These are phyloP conservation scores for Aspergillus amoenus DNA, from an alignment of 2,329 filamentous ascomycete genomes.

Conservation along the genomic window DNA sequence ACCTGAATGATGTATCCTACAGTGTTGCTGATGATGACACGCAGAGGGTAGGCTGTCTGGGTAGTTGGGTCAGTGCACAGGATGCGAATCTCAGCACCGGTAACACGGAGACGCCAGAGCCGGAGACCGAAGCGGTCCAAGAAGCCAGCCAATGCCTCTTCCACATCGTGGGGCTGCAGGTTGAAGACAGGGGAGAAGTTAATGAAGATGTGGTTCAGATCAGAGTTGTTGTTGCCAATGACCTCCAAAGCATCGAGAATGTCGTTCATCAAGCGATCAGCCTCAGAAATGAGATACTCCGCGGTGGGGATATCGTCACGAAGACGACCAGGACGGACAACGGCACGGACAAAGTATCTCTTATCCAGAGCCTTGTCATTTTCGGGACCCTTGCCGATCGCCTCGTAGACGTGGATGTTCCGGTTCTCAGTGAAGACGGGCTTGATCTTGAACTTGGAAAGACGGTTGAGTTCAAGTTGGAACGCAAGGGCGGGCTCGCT, in stretches of 20 bases:
- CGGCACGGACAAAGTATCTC: conserved; percentile 96
- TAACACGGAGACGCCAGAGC: conserved; percentile 93
- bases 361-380: conserved; percentile 71
- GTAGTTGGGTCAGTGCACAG: conserved; percentile 89
- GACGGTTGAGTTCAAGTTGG: conserved; percentile 92
- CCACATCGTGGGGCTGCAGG: conserved; percentile 82
- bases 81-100: conserved; percentile 96
- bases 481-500: conserved; percentile 95
- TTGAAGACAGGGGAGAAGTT: conserved; percentile 98
- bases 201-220: conserved; percentile 99
- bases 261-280: conserved; percentile 93
- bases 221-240: conserved; percentile 97
- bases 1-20: conserved; percentile 97
- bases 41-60: conserved; percentile 83
- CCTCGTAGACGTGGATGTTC: conserved; percentile 98
- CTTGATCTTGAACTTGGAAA: conserved; percentile 97
- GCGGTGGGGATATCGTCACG: conserved; percentile 98
- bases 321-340: conserved; percentile 89
- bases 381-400: conserved; percentile 88
- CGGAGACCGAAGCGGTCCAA: conserved; percentile 93
- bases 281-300: conserved; percentile 96
- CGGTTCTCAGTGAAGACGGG: conserved; percentile 98
- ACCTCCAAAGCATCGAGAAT: conserved; percentile 98
- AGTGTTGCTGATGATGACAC: conserved; percentile 96
- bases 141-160: conserved; percentile 91